Evolutionary conservation across 2,329 filamentous ascomycete species (phyloP).

Genomic region (Ramularia endophylla): DNA sequence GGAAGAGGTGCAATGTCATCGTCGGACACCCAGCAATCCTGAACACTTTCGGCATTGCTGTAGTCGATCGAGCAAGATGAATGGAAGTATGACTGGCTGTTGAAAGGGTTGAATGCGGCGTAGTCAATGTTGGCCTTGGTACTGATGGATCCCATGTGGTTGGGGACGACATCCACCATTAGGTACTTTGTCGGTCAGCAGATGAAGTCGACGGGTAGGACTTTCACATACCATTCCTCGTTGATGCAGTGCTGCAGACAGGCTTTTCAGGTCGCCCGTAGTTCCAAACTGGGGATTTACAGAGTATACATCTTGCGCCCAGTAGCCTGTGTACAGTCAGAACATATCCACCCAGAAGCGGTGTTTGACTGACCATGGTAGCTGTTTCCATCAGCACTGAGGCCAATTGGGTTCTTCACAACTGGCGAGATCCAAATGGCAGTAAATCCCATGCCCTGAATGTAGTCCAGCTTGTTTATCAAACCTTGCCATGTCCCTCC

Average conservation of each 20-base stretch:
- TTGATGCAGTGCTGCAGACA: constrained; percentile 39
- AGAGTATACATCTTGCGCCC: constrained; percentile 39
- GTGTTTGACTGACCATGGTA: constrained; percentile 40
- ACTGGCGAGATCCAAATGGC: constrained; percentile 39
- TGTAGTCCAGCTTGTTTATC: constrained; percentile 42
- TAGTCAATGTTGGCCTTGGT: constrained; percentile 27
- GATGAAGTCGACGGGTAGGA: not conserved
- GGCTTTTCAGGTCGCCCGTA: constrained; percentile 37
- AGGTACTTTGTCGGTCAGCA: constrained; percentile 27
- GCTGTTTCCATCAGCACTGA: constrained; percentile 34
- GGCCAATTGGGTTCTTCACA: constrained; percentile 34
- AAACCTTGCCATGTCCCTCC: constrained; percentile 45
- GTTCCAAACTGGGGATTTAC: constrained; percentile 45
- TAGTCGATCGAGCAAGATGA: constrained; percentile 52
- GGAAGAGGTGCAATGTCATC: constrained; percentile 50
- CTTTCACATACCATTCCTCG: constrained; percentile 38
- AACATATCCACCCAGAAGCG: too few relatives aligned
- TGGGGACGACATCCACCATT: constrained; percentile 46
- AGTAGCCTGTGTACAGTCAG: constrained; percentile 27
- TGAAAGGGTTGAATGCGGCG: constrained; percentile 35
- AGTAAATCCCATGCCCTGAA: constrained; percentile 45
- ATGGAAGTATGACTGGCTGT: constrained; percentile 42
- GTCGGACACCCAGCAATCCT: constrained; percentile 49
- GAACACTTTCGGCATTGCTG: constrained; percentile 34
- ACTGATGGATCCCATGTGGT: constrained; percentile 36